Base-by-base conservation (phyloP, 768 basidiomycete species). In the Leccinum disarticulatum region DNA sequence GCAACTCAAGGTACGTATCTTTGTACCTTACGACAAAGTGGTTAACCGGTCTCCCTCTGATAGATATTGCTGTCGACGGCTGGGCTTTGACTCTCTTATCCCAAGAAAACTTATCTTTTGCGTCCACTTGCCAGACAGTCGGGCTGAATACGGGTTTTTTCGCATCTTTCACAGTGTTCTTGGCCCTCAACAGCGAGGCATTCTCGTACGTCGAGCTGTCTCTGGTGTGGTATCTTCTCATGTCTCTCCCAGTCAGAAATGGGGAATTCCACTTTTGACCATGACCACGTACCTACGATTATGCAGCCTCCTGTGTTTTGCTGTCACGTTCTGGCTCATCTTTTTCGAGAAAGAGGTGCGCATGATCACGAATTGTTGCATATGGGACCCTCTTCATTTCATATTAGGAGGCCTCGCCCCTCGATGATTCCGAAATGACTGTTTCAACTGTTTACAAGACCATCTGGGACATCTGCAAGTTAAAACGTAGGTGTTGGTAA, bases 51-150 rank as follows among this genome's bases (percentile, higher is more conserved):
- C 33, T 17, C 49, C 60, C 30, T 38, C 46, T 38, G 57, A 30
- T 66, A 96, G 95, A 98, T 73, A 98, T 98, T 59, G 96, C 96
- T 49, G 96, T 98, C 31, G 96, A 98, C 69, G 96, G 93, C 31
- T 91, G 89, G 90, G 90, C 87, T 19, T 80, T 90, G 56, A 93
- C 91, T 4, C 81, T 87, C 35, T 85, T 99, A 51, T 98, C 96
- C 2, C 87, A 92, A 61, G 94, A 94, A 64, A 95, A 95, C 69
- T 76, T 98, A 38, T 93, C 95, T 17, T 99, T 95, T 69, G 97
- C 97, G 3, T 97, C 95, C 17, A 98, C 95, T 7, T 98, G 96
- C 59, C 97, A 99, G 74, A 98, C 97, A 1, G 93, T 98, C 61
- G 97, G 97, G 13, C 80, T 99, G 27, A 98, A 96, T 66, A 91